Conservation (phyloP, 306 rosid species). For the Nissolia schottii region DNA sequence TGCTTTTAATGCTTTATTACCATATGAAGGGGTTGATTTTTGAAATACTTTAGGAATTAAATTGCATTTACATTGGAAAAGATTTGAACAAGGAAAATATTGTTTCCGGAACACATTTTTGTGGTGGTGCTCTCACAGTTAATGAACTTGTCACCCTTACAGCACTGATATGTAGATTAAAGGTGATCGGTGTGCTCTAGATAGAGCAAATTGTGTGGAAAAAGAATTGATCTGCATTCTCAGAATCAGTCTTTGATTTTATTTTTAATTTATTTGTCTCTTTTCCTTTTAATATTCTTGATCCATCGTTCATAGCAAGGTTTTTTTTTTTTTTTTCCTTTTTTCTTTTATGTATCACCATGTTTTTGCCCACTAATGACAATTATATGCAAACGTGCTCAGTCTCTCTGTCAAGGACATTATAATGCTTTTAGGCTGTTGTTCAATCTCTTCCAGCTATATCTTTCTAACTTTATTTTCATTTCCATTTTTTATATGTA, state of each 20-base stretch:
- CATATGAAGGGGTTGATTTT: background rate
- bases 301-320: background rate
- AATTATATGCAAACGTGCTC: background rate
- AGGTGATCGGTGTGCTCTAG: background rate
- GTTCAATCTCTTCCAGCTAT: background rate
- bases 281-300: background rate
- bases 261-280: background rate
- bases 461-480: background rate
- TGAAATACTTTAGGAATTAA: background rate
- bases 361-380: background rate
- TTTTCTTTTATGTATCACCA: background rate
- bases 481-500: background rate
- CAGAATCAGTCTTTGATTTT: background rate
- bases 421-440: background rate
- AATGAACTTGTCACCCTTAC: background rate
- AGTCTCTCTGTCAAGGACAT: background rate
- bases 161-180: background rate
- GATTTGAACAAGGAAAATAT: background rate
- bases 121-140: background rate
- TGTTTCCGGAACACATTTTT: background rate
- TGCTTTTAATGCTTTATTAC: conserved; percentile 10
- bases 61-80: background rate
- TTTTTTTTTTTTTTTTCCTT: background rate
- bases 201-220: background rate
- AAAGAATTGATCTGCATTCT: background rate